Conservation (phyloP, 768 basidiomycete species). For the Gloeostereum incarnatum region DNA sequence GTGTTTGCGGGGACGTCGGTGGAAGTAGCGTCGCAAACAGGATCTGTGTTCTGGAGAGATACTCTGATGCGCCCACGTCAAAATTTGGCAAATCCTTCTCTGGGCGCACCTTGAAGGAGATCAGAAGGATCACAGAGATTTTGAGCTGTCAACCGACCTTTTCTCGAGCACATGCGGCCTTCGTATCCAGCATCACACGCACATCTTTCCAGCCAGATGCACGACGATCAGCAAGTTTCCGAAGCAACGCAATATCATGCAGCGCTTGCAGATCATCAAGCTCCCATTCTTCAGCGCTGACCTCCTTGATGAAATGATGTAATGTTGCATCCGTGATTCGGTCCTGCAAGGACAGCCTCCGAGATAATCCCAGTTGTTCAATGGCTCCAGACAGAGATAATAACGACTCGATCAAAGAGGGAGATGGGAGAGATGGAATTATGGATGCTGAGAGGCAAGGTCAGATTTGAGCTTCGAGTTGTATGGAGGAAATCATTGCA, state of each 20-base stretch:
- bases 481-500: neutral
- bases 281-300: conserved; percentile 20
- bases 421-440: conserved; percentile 36
- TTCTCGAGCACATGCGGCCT: conserved; percentile 14
- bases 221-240: conserved; percentile 27
- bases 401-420: conserved; percentile 41
- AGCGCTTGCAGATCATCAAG: conserved; percentile 20
- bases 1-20: conserved; percentile 11
- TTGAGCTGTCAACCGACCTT: conserved; percentile 20
- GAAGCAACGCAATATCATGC: conserved; percentile 42
- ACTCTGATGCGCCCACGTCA: conserved; percentile 20
- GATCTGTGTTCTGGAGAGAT: conserved; percentile 48
- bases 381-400: conserved; percentile 42
- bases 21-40: conserved; percentile 55
- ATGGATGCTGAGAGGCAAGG: neutral
- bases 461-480: neutral
- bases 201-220: conserved; percentile 20
- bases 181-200: conserved; percentile 15
- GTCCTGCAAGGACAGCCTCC: conserved; percentile 23
- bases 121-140: neutral
- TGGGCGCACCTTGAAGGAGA: neutral
- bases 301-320: conserved; percentile 25
- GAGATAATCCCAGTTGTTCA: conserved; percentile 44
- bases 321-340: conserved; percentile 28
- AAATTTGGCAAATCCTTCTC: neutral